Evolutionary conservation across 2,329 filamentous ascomycete species (phyloP), one percentile per base, ranked within the genome.

Genomic region (Botrytis cinerea): DNA sequence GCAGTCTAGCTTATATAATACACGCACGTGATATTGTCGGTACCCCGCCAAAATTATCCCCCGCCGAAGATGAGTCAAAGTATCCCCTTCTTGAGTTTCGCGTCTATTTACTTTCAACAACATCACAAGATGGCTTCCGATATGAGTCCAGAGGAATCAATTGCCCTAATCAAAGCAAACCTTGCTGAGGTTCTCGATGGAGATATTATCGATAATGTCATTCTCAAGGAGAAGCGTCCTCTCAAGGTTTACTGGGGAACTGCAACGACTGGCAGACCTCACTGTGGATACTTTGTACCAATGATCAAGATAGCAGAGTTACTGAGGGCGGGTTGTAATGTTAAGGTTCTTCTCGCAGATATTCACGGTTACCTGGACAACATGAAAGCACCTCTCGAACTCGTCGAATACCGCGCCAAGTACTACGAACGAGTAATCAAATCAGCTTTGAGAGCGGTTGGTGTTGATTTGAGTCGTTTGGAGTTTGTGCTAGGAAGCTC

Each of bases 281-380:
- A 98, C 83, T 93, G 90, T 81, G 95, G 93, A 78, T 97, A 97
- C 87, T 93, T 97, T 43, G 79, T 80, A 9, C 91, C 94, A 9
- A 91, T 92, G 78, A 89, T 97, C 81, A 98, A 98, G 84, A 92
- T 98, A 75, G 94, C 94, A 57, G 92, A 98, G 82, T 90, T 97
- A 80, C 89, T 98, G 48, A 88, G 89, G 51, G 94, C 95, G 45
- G 94, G 92, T 54, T 97, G 94, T 84, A 89, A 94, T 74, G 90
- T 97, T 74, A 93, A 89, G 73, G 87, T 97, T 74, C 89, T 73
- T 10, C 71, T 73, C 35, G 93, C 94, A 0, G 94, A 95, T 5
- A 89, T 97, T 62, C 90, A 92, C 73, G 93, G 90, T 77, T 94
- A 93, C 84, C 90, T 95, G 79, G 92, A 93, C 84, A 93, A 93